Percentiles rank a stretch among this genome's conserved stretches.
These are phyloP conservation scores for Metschnikowia hibisci DNA, from an alignment of 805 yeast genomes.

Conservation along the genomic window DNA sequence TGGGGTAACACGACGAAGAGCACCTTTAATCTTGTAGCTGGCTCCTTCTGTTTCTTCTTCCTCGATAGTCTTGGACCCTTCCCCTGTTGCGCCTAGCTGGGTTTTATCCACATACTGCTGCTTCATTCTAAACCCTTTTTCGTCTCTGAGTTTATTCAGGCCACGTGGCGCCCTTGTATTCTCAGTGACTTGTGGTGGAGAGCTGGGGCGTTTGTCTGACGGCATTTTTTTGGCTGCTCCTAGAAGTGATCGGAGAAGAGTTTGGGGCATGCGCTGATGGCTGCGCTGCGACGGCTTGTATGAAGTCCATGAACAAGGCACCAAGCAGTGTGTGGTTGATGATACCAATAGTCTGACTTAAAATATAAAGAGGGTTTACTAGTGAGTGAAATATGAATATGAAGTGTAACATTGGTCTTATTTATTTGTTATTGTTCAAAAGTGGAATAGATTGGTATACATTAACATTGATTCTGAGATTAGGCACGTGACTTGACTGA, in stretches of 20 bases:
- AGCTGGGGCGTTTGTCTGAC: constrained; percentile 1
- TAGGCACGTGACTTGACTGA: too few relatives aligned
- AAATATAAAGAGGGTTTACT: too few relatives aligned
- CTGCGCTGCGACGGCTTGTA: constrained; percentile 2
- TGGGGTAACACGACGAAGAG: constrained; percentile 72
- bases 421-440: too few relatives aligned
- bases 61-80: constrained; percentile 35
- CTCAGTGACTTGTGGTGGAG: not conserved
- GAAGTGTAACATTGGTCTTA: too few relatives aligned
- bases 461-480: too few relatives aligned
- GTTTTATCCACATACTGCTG: constrained; percentile 43
- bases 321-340: too few relatives aligned
- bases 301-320: not conserved
- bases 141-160: constrained; percentile 32
- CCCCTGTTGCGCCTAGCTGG: constrained; percentile 38
- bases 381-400: too few relatives aligned
- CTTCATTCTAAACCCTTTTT: constrained; percentile 45
- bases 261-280: not conserved
- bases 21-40: constrained; percentile 52
- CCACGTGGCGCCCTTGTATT: constrained; percentile 6
- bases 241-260: not conserved
- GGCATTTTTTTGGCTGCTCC: constrained; percentile 1
- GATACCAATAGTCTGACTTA: too few relatives aligned
- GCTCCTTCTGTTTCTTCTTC: constrained; percentile 61
- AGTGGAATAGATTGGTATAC: too few relatives aligned